These are phyloP conservation scores for Solanum appendiculatum DNA, from an alignment of 257 asterid species.

Conservation along the genomic window DNA sequence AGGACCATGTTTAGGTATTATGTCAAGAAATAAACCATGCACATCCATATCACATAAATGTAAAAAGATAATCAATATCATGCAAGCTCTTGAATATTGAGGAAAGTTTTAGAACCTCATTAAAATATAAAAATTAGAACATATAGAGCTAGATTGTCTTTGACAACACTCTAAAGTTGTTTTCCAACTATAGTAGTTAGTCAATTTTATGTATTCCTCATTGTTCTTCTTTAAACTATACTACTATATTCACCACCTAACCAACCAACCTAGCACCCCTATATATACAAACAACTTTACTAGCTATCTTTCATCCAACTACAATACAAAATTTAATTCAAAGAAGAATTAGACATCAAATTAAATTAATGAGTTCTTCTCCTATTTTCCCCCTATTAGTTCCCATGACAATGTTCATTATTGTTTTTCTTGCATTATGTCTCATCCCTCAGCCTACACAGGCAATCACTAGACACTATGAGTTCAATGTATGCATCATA, in stretches of 20 bases:
- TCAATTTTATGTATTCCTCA: not conserved
- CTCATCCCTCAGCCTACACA: constrained; percentile 14
- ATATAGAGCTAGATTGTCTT: constrained; percentile 15
- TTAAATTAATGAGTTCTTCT: not conserved
- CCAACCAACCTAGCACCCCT: constrained; percentile 2
- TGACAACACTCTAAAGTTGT: constrained; percentile 24
- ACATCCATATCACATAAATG: not conserved
- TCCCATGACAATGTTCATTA: not conserved
- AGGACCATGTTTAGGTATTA: too few species aligned
- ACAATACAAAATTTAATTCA: not conserved
- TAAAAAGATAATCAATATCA: not conserved
- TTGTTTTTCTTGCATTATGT: not conserved
- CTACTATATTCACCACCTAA: constrained; percentile 11
- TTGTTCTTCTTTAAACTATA: not conserved
- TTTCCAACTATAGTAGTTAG: constrained; percentile 14
- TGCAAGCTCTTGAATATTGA: not conserved
- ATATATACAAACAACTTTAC: not conserved
- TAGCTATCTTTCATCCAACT: not conserved
- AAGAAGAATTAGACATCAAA: not conserved
- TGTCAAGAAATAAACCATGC: not conserved
- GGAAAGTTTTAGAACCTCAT: not conserved
- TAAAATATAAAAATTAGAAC: not conserved
- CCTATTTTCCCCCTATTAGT: not conserved
- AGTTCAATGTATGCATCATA: constrained; percentile 21
- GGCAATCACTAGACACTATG: constrained; percentile 31